Conservation (phyloP, 2,329 filamentous ascomycete species). For the Cladosporium sp. region DNA sequence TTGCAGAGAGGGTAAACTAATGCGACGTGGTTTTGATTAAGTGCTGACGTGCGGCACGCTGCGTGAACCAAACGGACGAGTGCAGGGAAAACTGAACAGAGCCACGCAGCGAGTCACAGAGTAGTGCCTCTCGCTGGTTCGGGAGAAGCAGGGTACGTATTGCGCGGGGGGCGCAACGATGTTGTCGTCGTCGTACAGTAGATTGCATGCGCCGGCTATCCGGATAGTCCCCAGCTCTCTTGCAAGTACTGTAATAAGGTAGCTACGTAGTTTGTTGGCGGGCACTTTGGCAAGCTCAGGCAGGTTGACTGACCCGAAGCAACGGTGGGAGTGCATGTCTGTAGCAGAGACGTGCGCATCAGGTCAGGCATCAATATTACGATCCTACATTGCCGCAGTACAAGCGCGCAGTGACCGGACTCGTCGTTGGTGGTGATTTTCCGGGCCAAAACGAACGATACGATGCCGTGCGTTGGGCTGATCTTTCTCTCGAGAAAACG, state of each 20-base stretch:
- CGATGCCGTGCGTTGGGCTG: not conserved
- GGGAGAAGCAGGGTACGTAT: conserved; percentile 13
- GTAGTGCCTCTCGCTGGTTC: not conserved
- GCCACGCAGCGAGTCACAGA: not conserved
- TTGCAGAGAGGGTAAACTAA: not conserved
- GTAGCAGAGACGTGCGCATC: not conserved
- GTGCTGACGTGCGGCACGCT: conserved; percentile 13
- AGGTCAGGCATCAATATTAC: conserved; percentile 1
- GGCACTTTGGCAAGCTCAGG: not conserved
- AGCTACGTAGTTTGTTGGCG: not conserved
- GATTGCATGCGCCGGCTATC: conserved; percentile 16
- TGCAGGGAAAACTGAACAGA: not conserved
- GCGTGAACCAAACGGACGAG: conserved; percentile 8
- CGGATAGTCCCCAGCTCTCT: not conserved
- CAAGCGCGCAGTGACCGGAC: not conserved
- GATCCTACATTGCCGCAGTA: conserved; percentile 3
- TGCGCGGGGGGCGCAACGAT: not conserved
- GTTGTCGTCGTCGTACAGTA: not conserved
- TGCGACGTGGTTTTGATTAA: conserved; percentile 9
- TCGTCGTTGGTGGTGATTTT: not conserved
- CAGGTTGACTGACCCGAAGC: not conserved
- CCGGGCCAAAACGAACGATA: not conserved
- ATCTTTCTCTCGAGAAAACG: not conserved
- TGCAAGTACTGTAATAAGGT: not conserved
- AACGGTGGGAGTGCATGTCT: not conserved